Evolutionary conservation across 176 grass and related monocot genomes (phyloP), one percentile per base, ranked within the genome.

Genomic region (Pontederia crassipes): DNA sequence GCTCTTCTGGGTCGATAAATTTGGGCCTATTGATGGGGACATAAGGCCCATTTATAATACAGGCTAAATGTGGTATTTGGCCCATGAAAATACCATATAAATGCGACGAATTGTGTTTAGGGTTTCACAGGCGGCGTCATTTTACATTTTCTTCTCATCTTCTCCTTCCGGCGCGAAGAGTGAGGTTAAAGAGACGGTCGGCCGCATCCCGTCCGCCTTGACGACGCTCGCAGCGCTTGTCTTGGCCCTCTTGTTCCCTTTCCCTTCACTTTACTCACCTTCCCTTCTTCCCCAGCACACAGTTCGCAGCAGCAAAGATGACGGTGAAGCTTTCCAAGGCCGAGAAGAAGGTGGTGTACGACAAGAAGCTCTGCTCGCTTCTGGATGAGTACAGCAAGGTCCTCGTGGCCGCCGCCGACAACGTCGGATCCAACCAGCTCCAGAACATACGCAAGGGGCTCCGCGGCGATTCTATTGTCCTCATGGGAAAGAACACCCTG

Each of bases 361-460:
- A 65, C 62, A 65, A 65, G 62, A 65, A 65, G 62, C 62, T 65
- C 0, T 65, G 62, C 62, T 65, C 62, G 15, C 47, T 65, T 17
- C 62, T 65, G 48, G 48, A 65, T 52, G 62, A 65, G 17, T 65
- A 65, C 62, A 51, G 47, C 16, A 65, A 26, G 62, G 62, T 65
- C 17, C 62, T 65, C 12, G 50, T 65, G 12, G 62, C 62, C 17
- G 62, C 15, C 47, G 62, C 62, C 12, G 62, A 65, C 12, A 65
- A 65, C 20, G 62, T 65, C 1, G 62, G 62, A 0, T 65, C 62
- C 62, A 65, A 65, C 14, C 62, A 65, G 62, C 48, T 65, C 2
- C 62, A 65, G 62, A 65, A 65, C 48, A 65, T 65, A 46, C 62
- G 62, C 46, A 51, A 51, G 46, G 62, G 62, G 8, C 62, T 65